phyloP scores from a whole-genome alignment of 148 eudicot genomes.

The Suaeda aralocaspica region DNA sequence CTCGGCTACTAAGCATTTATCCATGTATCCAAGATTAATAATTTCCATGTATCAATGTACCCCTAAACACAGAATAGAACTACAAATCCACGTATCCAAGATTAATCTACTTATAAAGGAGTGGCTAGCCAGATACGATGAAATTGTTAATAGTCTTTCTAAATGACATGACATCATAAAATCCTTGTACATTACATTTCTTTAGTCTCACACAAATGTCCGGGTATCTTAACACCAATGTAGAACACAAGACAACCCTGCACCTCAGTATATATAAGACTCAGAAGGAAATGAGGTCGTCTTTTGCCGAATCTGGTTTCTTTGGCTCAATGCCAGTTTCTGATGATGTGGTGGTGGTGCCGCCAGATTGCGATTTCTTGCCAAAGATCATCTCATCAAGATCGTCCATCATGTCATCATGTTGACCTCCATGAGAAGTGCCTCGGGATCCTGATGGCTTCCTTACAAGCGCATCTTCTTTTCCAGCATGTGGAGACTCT shows the following conservation, averaged over 20 bases:
- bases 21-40: no score
- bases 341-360: conserved; percentile 47
- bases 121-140: conserved; percentile 13
- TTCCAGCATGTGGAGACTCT: conserved; percentile 60
- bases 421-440: conserved; percentile 43
- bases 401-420: conserved; percentile 92
- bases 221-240: conserved; percentile 18
- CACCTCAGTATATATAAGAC: background rate
- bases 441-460: conserved; percentile 47
- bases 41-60: no score
- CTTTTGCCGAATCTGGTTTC: conserved; percentile 53
- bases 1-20: no score
- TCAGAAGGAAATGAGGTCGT: conserved; percentile 74
- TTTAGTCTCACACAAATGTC: conserved; percentile 14
- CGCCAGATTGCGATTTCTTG: conserved; percentile 52
- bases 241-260: conserved; percentile 16
- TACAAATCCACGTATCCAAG: conserved; percentile 4
- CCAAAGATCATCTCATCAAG: conserved; percentile 98
- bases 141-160: background rate
- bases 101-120: conserved; percentile 9
- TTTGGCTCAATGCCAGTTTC: conserved; percentile 42
- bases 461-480: conserved; percentile 65
- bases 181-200: conserved; percentile 14
- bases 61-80: background rate
- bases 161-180: background rate